Base-by-base conservation (phyloP, 192 early-diverging fungal species). In the Bifiguratus adelaidae region DNA sequence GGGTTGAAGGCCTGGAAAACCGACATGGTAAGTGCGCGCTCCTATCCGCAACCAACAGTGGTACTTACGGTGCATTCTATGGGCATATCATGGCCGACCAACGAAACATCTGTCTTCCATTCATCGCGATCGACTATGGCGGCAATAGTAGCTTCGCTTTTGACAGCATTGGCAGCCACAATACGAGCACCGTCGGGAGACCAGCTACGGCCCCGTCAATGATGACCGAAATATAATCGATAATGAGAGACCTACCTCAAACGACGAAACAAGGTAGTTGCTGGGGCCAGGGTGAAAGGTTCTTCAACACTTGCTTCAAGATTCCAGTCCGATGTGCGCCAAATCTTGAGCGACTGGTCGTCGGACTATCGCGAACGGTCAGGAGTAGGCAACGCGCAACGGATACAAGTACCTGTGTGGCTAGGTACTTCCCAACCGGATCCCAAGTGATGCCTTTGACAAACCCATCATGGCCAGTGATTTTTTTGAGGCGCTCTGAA, bases 381-480 rank as follows among this genome's bases (percentile, higher is more conserved):
- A 29, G 15, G 37, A 13, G 7, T 1, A 34, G 15, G n/a, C n/a
- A n/a, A n/a, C n/a, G n/a, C n/a, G n/a, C n/a, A n/a, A n/a, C n/a
- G n/a, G n/a, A 7, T 13, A 23, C 29, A 21, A 23, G 6, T 73
- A 85, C 79, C 70, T 98, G 89, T 4, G 87, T 79, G 0, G 93
- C 93, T 44, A 99, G 60, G 60, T 81, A 99, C 52, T 88, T 81
- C 11, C 93, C 93, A 2, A 86, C 87, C 4, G 95, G 95, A 63
- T 99, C 95, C 77, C 90, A 99, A 1, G 92, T 78, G 4, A 99
- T 55, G 8, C 95, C 95, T 65, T 99, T 99, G 18, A 99, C 95
- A 63, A 96, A 94, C 30, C 86, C 90, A 20, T 61, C 43, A 44
- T 93, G 92, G 19, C 65, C 70, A 34, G 78, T 69, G 20, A 93